Evolutionary conservation across 2,329 filamentous ascomycete genomes (phyloP).

Genomic region (Cladorrhinum sp.): DNA sequence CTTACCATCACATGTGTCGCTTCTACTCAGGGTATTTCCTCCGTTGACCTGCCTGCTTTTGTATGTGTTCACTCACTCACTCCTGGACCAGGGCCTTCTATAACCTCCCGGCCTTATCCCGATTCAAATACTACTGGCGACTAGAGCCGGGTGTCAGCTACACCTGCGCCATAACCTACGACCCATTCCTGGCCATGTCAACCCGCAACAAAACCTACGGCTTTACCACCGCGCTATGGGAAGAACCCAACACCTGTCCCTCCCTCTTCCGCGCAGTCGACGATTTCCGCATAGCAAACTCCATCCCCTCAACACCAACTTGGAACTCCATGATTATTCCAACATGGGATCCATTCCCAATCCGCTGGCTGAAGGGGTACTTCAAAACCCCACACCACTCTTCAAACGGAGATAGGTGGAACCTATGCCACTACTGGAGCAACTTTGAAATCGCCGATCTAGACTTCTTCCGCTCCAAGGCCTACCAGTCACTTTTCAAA

Average conservation of each 20-base stretch:
- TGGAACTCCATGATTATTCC: slow-evolving; percentile 39
- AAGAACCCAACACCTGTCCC: slow-evolving; percentile 42
- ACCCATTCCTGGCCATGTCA: slow-evolving; percentile 47
- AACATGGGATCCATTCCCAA: slow-evolving; percentile 37
- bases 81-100: slow-evolving; percentile 36
- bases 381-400: slow-evolving; percentile 33
- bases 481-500: slow-evolving; percentile 41
- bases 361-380: slow-evolving; percentile 37
- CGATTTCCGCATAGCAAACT: slow-evolving; percentile 38
- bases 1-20: slow-evolving; percentile 40
- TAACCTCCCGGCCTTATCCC: slow-evolving; percentile 38
- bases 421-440: slow-evolving; percentile 46
- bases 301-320: slow-evolving; percentile 34
- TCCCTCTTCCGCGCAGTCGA: slow-evolving; percentile 40
- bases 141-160: slow-evolving; percentile 45
- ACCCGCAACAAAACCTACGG: slow-evolving; percentile 42
- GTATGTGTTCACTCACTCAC: neutral
- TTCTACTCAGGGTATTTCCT: slow-evolving; percentile 38
- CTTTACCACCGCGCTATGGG: slow-evolving; percentile 44
- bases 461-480: slow-evolving; percentile 42
- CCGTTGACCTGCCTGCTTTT: neutral
- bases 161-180: slow-evolving; percentile 45
- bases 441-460: slow-evolving; percentile 48
- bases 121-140: slow-evolving; percentile 48
- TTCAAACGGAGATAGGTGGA: slow-evolving; percentile 40